These are phyloP conservation scores for Aspergillus leporis DNA, from an alignment of 495 filamentous ascomycete species.

Conservation along the genomic window DNA sequence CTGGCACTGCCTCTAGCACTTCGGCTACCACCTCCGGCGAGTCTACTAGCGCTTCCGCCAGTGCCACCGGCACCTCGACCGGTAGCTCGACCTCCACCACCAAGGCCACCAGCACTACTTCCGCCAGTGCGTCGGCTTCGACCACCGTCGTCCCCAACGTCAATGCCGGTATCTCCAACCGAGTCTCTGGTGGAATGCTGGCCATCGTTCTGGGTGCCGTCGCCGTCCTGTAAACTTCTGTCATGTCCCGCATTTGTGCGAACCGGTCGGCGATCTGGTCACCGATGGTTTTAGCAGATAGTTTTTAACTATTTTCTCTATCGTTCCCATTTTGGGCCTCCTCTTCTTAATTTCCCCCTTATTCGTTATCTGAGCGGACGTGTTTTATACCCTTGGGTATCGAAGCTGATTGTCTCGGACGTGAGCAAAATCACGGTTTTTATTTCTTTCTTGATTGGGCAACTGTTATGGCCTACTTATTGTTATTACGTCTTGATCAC, in stretches of 20 bases:
- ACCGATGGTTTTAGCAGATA: conserved; percentile 13
- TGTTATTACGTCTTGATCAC: conserved; percentile 10
- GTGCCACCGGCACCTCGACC: conserved; percentile 9
- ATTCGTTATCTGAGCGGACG: conserved; percentile 7
- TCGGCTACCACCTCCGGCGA: conserved; percentile 10
- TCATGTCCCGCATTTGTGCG: not conserved
- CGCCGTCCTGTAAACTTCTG: conserved; percentile 32
- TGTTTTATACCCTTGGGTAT: conserved; percentile 8
- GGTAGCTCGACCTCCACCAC: conserved; percentile 23
- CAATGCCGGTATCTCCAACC: conserved; percentile 36
- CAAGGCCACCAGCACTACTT: conserved; percentile 11
- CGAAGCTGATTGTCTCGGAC: conserved; percentile 3
- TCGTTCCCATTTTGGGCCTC: conserved; percentile 10
- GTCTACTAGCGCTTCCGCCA: conserved; percentile 16
- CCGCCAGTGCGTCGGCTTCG: conserved; percentile 8
- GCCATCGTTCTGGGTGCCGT: conserved; percentile 36
- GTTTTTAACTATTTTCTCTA: conserved; percentile 6
- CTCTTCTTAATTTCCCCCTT: conserved; percentile 6
- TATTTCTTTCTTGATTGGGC: conserved; percentile 8
- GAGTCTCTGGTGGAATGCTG: conserved; percentile 41
- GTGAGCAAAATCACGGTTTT: conserved; percentile 8
- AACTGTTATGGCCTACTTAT: conserved; percentile 4
- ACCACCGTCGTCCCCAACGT: conserved; percentile 20
- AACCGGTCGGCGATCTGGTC: conserved; percentile 6
- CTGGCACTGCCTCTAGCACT: conserved; percentile 19